These are phyloP conservation scores for Xylaria cubensis DNA, from an alignment of 495 filamentous ascomycete genomes.

Conservation along the genomic window DNA sequence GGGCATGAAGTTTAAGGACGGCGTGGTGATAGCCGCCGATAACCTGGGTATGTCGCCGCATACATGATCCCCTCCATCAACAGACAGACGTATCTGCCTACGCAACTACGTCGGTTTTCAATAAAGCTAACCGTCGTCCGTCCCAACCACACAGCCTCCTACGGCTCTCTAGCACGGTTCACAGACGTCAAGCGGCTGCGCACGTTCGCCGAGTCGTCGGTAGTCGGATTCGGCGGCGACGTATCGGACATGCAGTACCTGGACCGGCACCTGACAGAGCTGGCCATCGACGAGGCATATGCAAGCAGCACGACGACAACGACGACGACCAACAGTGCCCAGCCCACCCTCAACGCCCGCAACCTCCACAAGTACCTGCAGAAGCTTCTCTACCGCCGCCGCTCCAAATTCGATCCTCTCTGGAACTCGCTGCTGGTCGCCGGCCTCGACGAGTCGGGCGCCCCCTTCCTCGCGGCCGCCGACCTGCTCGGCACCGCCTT, in stretches of 20 bases:
- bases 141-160: slow-evolving; percentile 71
- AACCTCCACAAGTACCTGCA: slow-evolving; percentile 95
- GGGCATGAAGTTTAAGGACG: slow-evolving; percentile 92
- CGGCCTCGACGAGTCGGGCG: slow-evolving; percentile 77
- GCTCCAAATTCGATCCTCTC: slow-evolving; percentile 93
- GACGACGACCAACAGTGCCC: slow-evolving; percentile 33
- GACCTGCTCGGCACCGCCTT: slow-evolving; percentile 95
- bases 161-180: slow-evolving; percentile 96
- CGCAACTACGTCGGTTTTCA: slow-evolving; percentile 12
- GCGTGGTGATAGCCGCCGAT: slow-evolving; percentile 95
- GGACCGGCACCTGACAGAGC: slow-evolving; percentile 83
- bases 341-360: slow-evolving; percentile 75
- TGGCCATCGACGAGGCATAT: slow-evolving; percentile 91
- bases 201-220: slow-evolving; percentile 75
- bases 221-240: slow-evolving; percentile 91
- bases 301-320: slow-evolving; percentile 53
- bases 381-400: slow-evolving; percentile 93
- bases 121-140: slow-evolving; percentile 28
- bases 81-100: background rate
- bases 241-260: slow-evolving; percentile 99
- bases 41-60: slow-evolving; percentile 74
- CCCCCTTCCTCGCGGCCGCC: slow-evolving; percentile 87
- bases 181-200: slow-evolving; percentile 91
- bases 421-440: slow-evolving; percentile 95
- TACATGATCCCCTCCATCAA: background rate